Evolutionary conservation across 768 basidiomycete species (phyloP), one percentile per base, ranked within the genome.

Genomic region (Agrocybe praecox): DNA sequence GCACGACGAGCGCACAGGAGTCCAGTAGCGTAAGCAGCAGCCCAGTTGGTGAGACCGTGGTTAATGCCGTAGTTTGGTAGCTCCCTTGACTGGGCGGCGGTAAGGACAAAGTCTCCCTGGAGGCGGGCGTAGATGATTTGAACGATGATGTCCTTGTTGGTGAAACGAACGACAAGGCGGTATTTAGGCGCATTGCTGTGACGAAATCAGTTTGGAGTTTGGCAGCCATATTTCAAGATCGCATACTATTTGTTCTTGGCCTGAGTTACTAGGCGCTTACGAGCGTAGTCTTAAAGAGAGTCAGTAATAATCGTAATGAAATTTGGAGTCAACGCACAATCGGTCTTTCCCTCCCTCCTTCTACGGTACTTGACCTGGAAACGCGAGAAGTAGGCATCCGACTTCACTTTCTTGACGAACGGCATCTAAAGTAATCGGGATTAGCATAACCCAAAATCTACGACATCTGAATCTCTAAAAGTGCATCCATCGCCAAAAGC

Each of bases 321-420:
- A 15, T 15, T 46, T n/a, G 33, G 49, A 52, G 46, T 19, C 17
- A 15, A 74, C 87, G 67, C 58, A 93, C 92, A 99, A 72, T 99
- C 97, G 59, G 97, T 99, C 83, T 96, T 98, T 58, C 97, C 97
- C 80, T 99, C 97, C 73, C 95, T 88, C 64, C 97, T 83, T 70
- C 97, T 83, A 72, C 96, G 92, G 78, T 97, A 97, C 82, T 98
- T 98, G 69, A 98, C 96, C 81, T 97, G 94, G 84, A 90, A 97
- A 62, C 96, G 88, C 60, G 95, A 97, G 81, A 94, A 97, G 89
- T 98, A 98, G 69, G 96, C 93, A 73, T 87, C 86, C 69, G 92
- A 92, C 84, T 99, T 98, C 81, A 96, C 74, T 65, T 90, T 89
- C 81, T 98, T 98, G 82, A 97, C 90, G 85, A 97, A 98, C 59